Evolutionary conservation across 768 basidiomycete species (phyloP).

Genomic region (Termitomyces sp.): DNA sequence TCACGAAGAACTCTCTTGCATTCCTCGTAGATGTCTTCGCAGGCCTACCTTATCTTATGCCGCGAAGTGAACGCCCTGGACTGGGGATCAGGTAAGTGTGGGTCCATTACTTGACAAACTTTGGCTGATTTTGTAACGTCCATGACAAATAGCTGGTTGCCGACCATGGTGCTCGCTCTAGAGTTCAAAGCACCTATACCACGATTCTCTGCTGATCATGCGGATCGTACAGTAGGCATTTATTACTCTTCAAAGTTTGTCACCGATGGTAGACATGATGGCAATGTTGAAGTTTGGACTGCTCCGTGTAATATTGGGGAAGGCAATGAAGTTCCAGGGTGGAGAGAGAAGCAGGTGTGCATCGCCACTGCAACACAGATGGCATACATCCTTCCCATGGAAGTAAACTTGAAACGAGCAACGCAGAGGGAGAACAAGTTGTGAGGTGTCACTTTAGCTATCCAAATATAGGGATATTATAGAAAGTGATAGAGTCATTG

Average conservation of each 20-base stretch:
- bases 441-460: not conserved
- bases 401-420: slow-evolving; percentile 30
- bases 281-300: slow-evolving; percentile 61
- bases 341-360: slow-evolving; percentile 63
- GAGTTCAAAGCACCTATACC: slow-evolving; percentile 64
- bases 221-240: slow-evolving; percentile 51
- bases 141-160: slow-evolving; percentile 29
- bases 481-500: not conserved
- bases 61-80: slow-evolving; percentile 35
- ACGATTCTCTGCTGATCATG: slow-evolving; percentile 29
- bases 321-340: slow-evolving; percentile 35
- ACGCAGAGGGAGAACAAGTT: slow-evolving; percentile 18
- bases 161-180: slow-evolving; percentile 54
- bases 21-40: slow-evolving; percentile 54
- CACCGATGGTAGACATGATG: slow-evolving; percentile 51
- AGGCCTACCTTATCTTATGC: slow-evolving; percentile 43
- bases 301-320: slow-evolving; percentile 53
- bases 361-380: slow-evolving; percentile 59
- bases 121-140: not conserved
- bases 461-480: not conserved
- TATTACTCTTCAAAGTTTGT: slow-evolving; percentile 50
- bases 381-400: slow-evolving; percentile 43
- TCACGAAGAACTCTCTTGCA: slow-evolving; percentile 47
- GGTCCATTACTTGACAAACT: not conserved
- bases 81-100: slow-evolving; percentile 24